Base-by-base conservation (phyloP, 352 stramenopile genomes). In the Achlya hypogyna region DNA sequence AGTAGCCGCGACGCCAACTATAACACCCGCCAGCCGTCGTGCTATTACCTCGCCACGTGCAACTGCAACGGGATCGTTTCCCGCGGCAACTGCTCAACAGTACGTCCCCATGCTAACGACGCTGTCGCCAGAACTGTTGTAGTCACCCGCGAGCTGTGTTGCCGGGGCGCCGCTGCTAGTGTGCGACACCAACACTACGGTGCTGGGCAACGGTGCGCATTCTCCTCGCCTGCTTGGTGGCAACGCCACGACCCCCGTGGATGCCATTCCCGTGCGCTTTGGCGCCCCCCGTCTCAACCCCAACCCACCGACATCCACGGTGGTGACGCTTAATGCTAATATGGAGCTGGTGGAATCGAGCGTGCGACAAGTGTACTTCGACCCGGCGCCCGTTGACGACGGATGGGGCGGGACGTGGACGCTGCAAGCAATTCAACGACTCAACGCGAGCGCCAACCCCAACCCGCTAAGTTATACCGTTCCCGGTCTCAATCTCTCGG, bases 1-100 rank as follows among this genome's bases (percentile, higher is more conserved):
- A 68, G 71, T 20, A 92, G 83, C 34, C 73, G 71, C 27, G 83
- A 92, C 56, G 74, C 79, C 10, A 70, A 81, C 12, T 92, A 92
- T 42, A 75, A 85, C 45, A 87, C 83, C 9, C 70, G 75, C 0
- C 77, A 78, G 1, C 83, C 81, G 1, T 63, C 65, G n/a, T 92
- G 83, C 59, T 88, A 82, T 51, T 73, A 86, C n/a, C 22, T 90
- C 0, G 59, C 70, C 3, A 78, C 77, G 5, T 92, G 83, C 40
- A 74, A 38, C n/a, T 67, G 60, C 22, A 28, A 22, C 18, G 47
- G 47, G 12, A 28, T 23, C 6, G 32, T 45, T 16, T 34, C 31
- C 1, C 45, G 42, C 20, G 60, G 60, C 9, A 23, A 25, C 10
- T 67, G 60, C 32, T 45, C 60, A 4, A 45, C 45, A 14, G 31